Base-by-base conservation (phyloP, 2,329 filamentous ascomycete species). In the Diaporthe sp. region DNA sequence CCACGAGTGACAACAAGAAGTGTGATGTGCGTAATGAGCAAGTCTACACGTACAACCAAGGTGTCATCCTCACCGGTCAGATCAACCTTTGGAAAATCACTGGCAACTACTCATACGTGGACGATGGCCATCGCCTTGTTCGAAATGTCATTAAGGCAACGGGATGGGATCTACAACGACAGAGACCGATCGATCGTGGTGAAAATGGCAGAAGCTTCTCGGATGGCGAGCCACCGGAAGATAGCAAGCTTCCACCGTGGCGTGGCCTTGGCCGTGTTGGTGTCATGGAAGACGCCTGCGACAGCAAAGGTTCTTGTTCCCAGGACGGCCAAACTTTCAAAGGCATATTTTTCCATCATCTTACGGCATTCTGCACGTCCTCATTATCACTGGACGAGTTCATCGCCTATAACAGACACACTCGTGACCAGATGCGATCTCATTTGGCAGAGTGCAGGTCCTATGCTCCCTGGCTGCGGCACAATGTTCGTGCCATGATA, bases 21-120 rank as follows among this genome's bases (percentile, higher is more conserved):
- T 98, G 96, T 82, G 94, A 98, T 80, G 82, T 90, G 66, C 90
- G 95, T 65, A 94, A 98, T 82, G 91, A 96, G 78, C 96, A 95
- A 92, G 93, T 98, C 12, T 98, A 96, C 83, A 97, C 95, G 0
- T 98, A 98, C 85, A 98, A 98, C 83, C 96, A 98, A 83, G 96
- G 96, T 30, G 95, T 98, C 5, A 80, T 98, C 1, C 89, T 98
- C 30, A 95, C 94, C 6, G 96, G 95, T 17, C 90, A 95, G 72
- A 90, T 94, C 44, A 94, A 92, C 1, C 87, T 98, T 0, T 98
- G 94, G 91, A 89, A 94, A 76, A 92, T 91, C 19, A 98, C 94
- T 0, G 93, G 93, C 17, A 89, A 91, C n/a, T 82, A 86, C 2
- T 87, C 85, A 1, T 98, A 95, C 80, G 87, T 98, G 1, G 83